Percentiles rank a stretch among this genome's conserved stretches.
Evolutionary conservation across 345 rosid species (phyloP).

Genomic region (Conringia planisiliqua): DNA sequence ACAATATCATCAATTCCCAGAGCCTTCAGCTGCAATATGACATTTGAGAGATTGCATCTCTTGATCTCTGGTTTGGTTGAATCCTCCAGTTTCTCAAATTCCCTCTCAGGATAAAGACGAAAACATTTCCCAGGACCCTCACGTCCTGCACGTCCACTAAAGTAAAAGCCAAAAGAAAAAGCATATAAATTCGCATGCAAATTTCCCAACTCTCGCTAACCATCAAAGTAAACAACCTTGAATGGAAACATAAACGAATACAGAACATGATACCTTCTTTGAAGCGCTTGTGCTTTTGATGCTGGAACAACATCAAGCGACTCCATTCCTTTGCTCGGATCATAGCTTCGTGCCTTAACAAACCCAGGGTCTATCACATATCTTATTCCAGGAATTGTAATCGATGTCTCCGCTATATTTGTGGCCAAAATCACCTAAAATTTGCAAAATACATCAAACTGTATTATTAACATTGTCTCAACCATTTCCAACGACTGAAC

Average conservation of each 20-base stretch:
- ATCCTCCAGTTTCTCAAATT: constrained; percentile 88
- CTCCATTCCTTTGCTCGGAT: constrained; percentile 83
- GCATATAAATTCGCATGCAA: background rate
- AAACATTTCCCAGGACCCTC: constrained; percentile 95
- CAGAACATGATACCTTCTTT: constrained; percentile 61
- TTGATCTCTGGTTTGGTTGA: constrained; percentile 91
- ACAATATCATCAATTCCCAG: constrained; percentile 82
- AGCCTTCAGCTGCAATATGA: constrained; percentile 87
- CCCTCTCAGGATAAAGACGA: constrained; percentile 83
- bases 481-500: background rate
- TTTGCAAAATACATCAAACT: background rate
- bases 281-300: constrained; percentile 90
- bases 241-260: background rate
- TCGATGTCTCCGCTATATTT: constrained; percentile 95
- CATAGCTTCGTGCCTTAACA: constrained; percentile 81
- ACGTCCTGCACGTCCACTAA: constrained; percentile 96
- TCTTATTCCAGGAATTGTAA: constrained; percentile 91
- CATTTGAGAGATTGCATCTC: constrained; percentile 87
- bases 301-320: constrained; percentile 69
- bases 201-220: constrained; percentile 8
- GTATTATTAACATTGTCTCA: constrained; percentile 1
- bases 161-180: constrained; percentile 22
- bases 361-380: constrained; percentile 92
- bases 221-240: background rate
- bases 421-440: constrained; percentile 84